These are phyloP conservation scores for Whalleya microplaca DNA, from an alignment of 2,329 filamentous ascomycete genomes.

Conservation along the genomic window DNA sequence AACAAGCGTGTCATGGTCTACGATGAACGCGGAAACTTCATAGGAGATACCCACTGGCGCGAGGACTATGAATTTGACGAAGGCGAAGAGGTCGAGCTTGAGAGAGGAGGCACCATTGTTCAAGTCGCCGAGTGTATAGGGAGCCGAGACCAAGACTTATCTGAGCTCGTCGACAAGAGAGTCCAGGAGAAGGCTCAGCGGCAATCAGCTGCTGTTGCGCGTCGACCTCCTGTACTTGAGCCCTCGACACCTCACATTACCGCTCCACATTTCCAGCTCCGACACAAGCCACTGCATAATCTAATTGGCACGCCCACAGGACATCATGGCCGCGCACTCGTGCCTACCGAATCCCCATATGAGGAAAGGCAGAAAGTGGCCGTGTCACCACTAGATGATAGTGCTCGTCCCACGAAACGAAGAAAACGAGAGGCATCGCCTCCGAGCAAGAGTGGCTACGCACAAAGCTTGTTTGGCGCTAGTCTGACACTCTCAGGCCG, in stretches of 20 bases:
- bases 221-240: constrained; percentile 31
- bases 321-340: constrained; percentile 61
- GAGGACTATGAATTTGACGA: constrained; percentile 70
- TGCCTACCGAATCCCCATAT: constrained; percentile 66
- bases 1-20: constrained; percentile 92
- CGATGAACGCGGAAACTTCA: constrained; percentile 76
- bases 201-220: constrained; percentile 49
- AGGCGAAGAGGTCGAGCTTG: constrained; percentile 80
- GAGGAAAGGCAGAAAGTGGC: constrained; percentile 55
- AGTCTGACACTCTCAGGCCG: constrained; percentile 47
- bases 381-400: constrained; percentile 29
- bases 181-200: constrained; percentile 58
- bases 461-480: constrained; percentile 55
- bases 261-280: constrained; percentile 41
- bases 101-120: constrained; percentile 75
- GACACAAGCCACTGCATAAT: constrained; percentile 54
- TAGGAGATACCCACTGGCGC: constrained; percentile 85
- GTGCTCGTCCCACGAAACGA: constrained; percentile 44
- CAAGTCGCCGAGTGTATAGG: constrained; percentile 80
- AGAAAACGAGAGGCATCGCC: constrained; percentile 43
- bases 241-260: constrained; percentile 33
- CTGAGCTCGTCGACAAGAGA: constrained; percentile 73
- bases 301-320: constrained; percentile 68
- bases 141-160: constrained; percentile 75
- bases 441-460: constrained; percentile 53